Evolutionary conservation across 2,329 filamentous ascomycete genomes (phyloP), one percentile per base, ranked within the genome.

Genomic region (Trematosphaeria pertusa): DNA sequence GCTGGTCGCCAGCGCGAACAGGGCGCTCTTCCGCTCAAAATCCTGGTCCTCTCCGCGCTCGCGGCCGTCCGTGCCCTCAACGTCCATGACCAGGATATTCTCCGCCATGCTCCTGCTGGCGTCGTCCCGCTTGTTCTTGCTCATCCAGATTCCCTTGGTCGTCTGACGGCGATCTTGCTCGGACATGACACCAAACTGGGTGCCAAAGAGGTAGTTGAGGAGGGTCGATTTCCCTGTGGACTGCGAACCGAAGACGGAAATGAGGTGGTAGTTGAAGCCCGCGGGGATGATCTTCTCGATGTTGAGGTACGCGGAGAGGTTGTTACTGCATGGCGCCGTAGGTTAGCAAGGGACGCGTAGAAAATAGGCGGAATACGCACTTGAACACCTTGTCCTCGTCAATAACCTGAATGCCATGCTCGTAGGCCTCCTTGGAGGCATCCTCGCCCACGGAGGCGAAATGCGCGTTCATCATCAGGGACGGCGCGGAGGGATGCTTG

Each of bases 81-180:
- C 94, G 69, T 99, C 94, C 94, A 99, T 99, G 61, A 99, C 94
- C 54, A 99, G 79, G 64, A 99, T 97, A 73, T 99, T 99, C 65
- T 96, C 91, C 43, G 93, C 92, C 91, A 97, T 97, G 56, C 78
- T 79, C 56, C 62, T 64, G 46, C 77, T 72, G 7, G 67, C 70
- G 33, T 75, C 72, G 41, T 74, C 71, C 20, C 78, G 77, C 78
- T 96, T 96, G 76, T 97, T 97, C 79, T 96, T 96, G 56, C 92
- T 96, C 87, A 99, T 88, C 94, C 94, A 99, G 71, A 99, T 99
- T 69, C 94, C 94, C 79, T 97, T 99, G 34, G 94, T 99, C 0
- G 94, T 99, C 80, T 99, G 94, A 52, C 91, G 87, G 56, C 94
- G 85, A 73, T 97, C 91, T 53, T 86, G 82, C 80, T 99, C 94